phyloP scores from a whole-genome alignment of 169 alveolate genomes.

The Eimeria praecox region DNA sequence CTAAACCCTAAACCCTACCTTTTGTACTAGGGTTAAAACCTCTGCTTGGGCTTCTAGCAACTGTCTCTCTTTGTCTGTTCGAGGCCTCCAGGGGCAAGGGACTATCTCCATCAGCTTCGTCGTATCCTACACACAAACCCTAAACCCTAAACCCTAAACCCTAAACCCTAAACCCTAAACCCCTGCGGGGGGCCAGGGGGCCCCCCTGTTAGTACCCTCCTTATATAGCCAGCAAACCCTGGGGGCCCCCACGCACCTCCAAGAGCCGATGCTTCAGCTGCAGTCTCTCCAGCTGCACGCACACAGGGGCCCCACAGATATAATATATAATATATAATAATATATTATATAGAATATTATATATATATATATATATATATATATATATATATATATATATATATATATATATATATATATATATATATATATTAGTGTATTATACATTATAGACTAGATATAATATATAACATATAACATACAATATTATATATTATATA shows the following conservation, averaged over 20 bases:
- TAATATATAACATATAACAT: no score
- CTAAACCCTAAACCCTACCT: conserved; percentile 24
- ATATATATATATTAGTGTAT: no score
- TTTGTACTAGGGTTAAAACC: not conserved
- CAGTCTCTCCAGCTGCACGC: conserved; percentile 23
- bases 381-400: no score
- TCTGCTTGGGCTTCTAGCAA: conserved; percentile 28
- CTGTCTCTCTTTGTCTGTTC: conserved; percentile 17
- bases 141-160: conserved; percentile 37
- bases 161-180: conserved; percentile 6
- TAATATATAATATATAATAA: no score
- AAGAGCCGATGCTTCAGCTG: not conserved
- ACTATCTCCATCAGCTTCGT: conserved; percentile 30
- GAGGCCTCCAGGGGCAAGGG: conserved; percentile 51
- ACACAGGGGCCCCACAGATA: not conserved
- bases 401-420: no score
- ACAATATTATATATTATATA: no score
- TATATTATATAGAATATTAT: no score
- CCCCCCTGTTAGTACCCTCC: no score
- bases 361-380: no score
- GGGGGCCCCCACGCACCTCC: conserved; percentile 28
- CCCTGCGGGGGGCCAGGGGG: conserved; percentile 12
- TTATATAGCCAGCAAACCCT: no score
- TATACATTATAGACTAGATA: no score
- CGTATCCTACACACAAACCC: not conserved